Percentiles rank a stretch among this genome's conserved stretches.
These are phyloP conservation scores for Blastobotrys peoriensis DNA, from an alignment of 805 yeast genomes.

Conservation along the genomic window DNA sequence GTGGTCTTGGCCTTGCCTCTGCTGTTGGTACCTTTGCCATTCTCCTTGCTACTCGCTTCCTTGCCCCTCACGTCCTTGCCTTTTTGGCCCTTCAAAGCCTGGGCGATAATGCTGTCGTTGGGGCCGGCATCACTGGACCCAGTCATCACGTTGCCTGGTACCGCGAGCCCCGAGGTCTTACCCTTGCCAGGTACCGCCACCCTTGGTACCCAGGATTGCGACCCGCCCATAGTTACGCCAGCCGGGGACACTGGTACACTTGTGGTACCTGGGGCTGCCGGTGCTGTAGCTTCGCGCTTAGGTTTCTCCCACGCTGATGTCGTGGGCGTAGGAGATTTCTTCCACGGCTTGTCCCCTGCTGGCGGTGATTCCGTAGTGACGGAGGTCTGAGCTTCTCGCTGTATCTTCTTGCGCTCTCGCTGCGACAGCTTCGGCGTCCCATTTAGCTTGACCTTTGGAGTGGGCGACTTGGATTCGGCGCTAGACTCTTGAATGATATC, in stretches of 20 bases:
- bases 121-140: no score
- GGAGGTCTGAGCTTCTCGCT: slow-evolving; percentile 16
- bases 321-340: slow-evolving; percentile 1
- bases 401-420: slow-evolving; percentile 48
- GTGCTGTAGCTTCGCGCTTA: slow-evolving; percentile 5
- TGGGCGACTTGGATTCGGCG: not conserved
- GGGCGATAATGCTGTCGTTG: no score
- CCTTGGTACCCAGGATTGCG: not conserved
- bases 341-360: slow-evolving; percentile 1
- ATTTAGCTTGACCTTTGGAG: not conserved
- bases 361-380: not conserved
- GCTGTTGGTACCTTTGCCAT: no score
- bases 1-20: not conserved
- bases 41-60: no score
- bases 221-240: not conserved
- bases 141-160: no score
- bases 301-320: slow-evolving; percentile 4
- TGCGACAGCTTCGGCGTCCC: slow-evolving; percentile 47
- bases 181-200: no score
- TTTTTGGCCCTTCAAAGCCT: no score
- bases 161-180: no score
- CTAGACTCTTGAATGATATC: not conserved
- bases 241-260: not conserved
- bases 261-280: not conserved
- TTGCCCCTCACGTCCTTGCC: no score